A percentile compares a stretch with the other conserved stretches of the same genome.
These are phyloP conservation scores for Nemania sp. DNA, from an alignment of 2,329 filamentous ascomycete genomes.

Conservation along the genomic window DNA sequence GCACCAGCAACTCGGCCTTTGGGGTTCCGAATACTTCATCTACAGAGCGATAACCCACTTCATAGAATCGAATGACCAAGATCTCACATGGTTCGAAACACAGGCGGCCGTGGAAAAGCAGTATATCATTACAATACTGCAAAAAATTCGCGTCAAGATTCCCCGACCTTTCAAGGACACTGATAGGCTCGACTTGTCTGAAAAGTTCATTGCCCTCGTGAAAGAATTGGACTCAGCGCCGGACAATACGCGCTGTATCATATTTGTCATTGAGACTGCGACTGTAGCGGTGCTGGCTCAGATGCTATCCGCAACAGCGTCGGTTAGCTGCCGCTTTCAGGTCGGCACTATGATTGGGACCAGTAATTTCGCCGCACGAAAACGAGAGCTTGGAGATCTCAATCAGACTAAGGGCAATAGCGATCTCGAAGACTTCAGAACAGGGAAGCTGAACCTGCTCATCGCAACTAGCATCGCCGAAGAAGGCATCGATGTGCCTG, in stretches of 20 bases:
- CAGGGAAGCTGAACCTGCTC: slow-evolving; percentile 58
- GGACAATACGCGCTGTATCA: slow-evolving; percentile 57
- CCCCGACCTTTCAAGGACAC: slow-evolving; percentile 27
- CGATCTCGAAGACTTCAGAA: slow-evolving; percentile 55
- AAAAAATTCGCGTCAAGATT: slow-evolving; percentile 38
- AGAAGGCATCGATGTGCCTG: slow-evolving; percentile 69
- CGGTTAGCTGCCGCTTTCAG: slow-evolving; percentile 49
- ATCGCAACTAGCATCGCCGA: slow-evolving; percentile 67
- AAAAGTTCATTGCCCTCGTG: slow-evolving; percentile 62
- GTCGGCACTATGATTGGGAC: slow-evolving; percentile 61
- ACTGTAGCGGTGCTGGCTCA: slow-evolving; percentile 63
- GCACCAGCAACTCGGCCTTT: slow-evolving; percentile 62
- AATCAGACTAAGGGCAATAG: slow-evolving; percentile 34
- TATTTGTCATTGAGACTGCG: slow-evolving; percentile 68
- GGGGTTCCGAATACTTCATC: slow-evolving; percentile 71
- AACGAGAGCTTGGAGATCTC: slow-evolving; percentile 46
- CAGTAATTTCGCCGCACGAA: slow-evolving; percentile 44
- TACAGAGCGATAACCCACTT: slow-evolving; percentile 47
- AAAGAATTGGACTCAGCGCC: slow-evolving; percentile 50
- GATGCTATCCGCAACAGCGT: slow-evolving; percentile 58
- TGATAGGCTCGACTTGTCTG: slow-evolving; percentile 47
- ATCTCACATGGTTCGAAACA: slow-evolving; percentile 40
- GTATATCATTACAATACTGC: slow-evolving; percentile 57
- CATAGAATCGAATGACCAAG: slow-evolving; percentile 33
- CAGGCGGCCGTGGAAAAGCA: slow-evolving; percentile 55